Percentiles rank a stretch among this genome's conserved stretches.
Conservation (phyloP, 768 basidiomycete species). For the Leccinum imitatum region DNA sequence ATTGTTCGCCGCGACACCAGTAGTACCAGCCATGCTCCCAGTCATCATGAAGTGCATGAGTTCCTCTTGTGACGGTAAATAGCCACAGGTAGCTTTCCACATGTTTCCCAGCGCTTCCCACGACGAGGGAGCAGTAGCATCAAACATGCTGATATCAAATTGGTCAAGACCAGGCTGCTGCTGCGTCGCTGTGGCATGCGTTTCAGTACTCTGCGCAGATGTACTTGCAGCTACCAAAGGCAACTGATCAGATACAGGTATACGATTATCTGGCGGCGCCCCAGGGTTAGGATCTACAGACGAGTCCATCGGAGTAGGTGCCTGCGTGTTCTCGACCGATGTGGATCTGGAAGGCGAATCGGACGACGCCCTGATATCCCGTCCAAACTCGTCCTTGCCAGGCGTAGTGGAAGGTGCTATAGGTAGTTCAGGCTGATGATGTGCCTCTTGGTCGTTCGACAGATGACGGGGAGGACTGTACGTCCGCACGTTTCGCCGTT, state of each 20-base stretch:
- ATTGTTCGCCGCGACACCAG: constrained; percentile 10
- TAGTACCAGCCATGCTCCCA: constrained; percentile 23
- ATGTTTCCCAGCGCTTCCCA: constrained; percentile 82
- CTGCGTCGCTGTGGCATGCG: constrained; percentile 39
- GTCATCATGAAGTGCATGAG: constrained; percentile 73
- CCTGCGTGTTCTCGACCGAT: constrained; percentile 26
- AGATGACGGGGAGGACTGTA: constrained; percentile 61
- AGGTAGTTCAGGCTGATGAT: constrained; percentile 27
- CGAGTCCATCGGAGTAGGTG: constrained; percentile 33
- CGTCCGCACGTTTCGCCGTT: constrained; percentile 49
- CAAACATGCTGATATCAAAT: constrained; percentile 72
- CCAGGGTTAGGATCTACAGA: constrained; percentile 44
- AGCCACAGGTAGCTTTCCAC: constrained; percentile 70
- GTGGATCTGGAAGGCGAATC: constrained; percentile 31
- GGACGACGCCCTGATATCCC: constrained; percentile 68
- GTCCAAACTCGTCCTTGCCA: constrained; percentile 86
- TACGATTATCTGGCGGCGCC: constrained; percentile 49
- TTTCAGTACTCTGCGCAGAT: constrained; percentile 45
- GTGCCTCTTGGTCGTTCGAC: constrained; percentile 29
- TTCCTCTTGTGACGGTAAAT: constrained; percentile 68
- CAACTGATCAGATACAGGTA: constrained; percentile 39
- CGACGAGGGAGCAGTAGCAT: constrained; percentile 67
- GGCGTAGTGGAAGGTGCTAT: constrained; percentile 29
- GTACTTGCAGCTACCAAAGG: constrained; percentile 56
- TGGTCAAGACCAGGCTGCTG: constrained; percentile 54